Conservation (phyloP, 208 protist genomes). For the Crithidia acanthocephali region DNA sequence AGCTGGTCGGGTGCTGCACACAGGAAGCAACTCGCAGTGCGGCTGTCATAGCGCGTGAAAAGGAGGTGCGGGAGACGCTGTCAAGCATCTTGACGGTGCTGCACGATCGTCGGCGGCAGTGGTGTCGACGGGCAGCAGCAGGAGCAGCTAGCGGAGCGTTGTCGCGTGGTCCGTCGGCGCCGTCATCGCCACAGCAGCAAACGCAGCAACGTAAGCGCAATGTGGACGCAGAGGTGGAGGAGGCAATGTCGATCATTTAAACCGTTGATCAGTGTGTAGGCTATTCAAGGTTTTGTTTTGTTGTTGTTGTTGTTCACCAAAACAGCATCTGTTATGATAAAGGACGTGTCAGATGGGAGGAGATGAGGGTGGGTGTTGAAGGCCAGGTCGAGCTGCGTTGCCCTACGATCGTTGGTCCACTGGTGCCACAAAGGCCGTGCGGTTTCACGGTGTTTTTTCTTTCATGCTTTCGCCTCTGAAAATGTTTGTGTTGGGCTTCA, state of each 20-base stretch:
- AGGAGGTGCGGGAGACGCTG: constrained; percentile 27
- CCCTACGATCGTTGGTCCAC: too few species aligned
- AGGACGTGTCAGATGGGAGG: too few species aligned
- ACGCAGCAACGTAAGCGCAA: background rate
- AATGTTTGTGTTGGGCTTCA: too few species aligned
- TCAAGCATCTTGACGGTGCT: constrained; percentile 7
- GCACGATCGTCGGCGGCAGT: background rate
- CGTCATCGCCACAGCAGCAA: background rate
- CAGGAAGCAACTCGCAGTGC: constrained; percentile 8
- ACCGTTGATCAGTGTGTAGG: constrained; percentile 1
- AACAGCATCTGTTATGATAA: too few species aligned
- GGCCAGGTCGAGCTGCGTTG: too few species aligned
- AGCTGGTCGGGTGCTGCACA: constrained; percentile 29
- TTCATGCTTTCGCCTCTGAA: too few species aligned
- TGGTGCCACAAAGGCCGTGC: too few species aligned
- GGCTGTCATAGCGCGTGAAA: constrained; percentile 15
- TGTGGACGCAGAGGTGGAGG: background rate
- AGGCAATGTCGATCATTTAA: constrained; percentile 23
- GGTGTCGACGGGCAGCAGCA: background rate
- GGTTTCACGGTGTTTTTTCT: too few species aligned
- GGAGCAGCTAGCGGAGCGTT: too few species aligned
- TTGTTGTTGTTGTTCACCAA: background rate
- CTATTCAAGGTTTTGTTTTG: too few species aligned
- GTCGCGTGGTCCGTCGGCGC: background rate
- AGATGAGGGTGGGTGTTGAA: too few species aligned